Percentiles rank a stretch among this genome's conserved stretches.
Conservation (phyloP, 768 basidiomycete genomes). For the Termitomyces sp. region DNA sequence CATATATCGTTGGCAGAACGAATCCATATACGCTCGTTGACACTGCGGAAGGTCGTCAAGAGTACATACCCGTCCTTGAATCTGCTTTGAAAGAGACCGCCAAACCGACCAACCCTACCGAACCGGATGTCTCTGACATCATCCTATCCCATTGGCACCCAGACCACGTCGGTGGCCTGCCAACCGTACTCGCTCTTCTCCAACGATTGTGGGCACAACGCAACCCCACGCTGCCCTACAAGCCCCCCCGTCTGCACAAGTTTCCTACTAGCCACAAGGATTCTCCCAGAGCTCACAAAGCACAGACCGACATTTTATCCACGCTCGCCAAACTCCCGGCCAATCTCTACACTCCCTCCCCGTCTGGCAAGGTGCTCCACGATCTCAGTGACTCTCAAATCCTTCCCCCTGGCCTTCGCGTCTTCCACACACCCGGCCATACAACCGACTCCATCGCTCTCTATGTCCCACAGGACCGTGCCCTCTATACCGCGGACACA, state of each 20-base stretch:
- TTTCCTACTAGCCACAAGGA: slow-evolving; percentile 37
- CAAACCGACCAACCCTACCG: slow-evolving; percentile 26
- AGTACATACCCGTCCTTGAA: slow-evolving; percentile 65
- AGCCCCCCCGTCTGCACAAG: slow-evolving; percentile 74
- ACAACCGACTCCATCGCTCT: slow-evolving; percentile 83
- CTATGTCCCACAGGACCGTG: slow-evolving; percentile 60
- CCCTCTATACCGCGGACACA: slow-evolving; percentile 87
- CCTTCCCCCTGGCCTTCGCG: slow-evolving; percentile 47
- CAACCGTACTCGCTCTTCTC: slow-evolving; percentile 63
- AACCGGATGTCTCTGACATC: slow-evolving; percentile 78
- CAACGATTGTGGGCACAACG: slow-evolving; percentile 54
- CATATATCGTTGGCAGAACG: slow-evolving; percentile 70
- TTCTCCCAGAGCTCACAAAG: slow-evolving; percentile 14
- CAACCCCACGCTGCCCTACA: slow-evolving; percentile 41
- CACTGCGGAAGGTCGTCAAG: slow-evolving; percentile 68
- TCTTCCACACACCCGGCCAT: slow-evolving; percentile 88
- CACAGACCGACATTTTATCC: slow-evolving; percentile 33
- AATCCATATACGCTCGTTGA: slow-evolving; percentile 80
- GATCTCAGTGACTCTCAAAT: slow-evolving; percentile 53
- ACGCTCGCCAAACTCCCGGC: slow-evolving; percentile 35
- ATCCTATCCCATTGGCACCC: slow-evolving; percentile 88
- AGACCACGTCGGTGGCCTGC: slow-evolving; percentile 81
- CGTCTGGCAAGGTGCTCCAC: slow-evolving; percentile 45
- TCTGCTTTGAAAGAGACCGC: slow-evolving; percentile 45
- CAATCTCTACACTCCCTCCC: slow-evolving; percentile 40